phyloP scores from a whole-genome alignment of 768 basidiomycete species.

The Pholiota microspora region DNA sequence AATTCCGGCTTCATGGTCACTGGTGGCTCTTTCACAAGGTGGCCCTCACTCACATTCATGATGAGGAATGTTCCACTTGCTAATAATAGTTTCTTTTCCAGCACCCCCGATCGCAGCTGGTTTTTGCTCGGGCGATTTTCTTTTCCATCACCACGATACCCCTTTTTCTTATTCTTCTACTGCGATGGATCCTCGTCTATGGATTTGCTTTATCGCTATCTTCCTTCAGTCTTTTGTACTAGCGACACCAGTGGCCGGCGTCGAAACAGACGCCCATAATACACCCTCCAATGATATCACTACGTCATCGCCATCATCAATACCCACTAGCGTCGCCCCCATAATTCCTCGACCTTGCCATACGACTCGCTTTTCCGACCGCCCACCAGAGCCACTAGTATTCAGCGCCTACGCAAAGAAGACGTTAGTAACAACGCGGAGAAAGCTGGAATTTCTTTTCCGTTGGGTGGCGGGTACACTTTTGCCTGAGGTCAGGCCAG shows the following conservation, averaged over 20 bases:
- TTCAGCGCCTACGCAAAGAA: background rate
- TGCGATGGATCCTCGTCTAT: background rate
- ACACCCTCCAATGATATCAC: background rate
- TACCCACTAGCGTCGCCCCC: background rate
- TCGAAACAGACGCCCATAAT: background rate
- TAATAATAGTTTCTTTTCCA: background rate
- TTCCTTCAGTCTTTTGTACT: background rate
- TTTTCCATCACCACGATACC: background rate
- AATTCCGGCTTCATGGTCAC: too few species aligned
- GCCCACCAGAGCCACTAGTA: background rate
- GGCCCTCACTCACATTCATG: background rate
- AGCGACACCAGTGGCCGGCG: background rate
- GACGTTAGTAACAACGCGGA: background rate
- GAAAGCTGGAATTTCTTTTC: background rate
- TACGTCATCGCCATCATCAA: background rate
- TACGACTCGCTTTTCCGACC: slow-evolving; percentile 2
- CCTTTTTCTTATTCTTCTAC: background rate
- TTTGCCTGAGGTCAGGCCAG: background rate
- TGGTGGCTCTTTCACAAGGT: background rate
- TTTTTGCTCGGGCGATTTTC: background rate
- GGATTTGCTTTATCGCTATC: background rate
- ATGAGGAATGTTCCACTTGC: slow-evolving; percentile 1
- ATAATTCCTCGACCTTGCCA: background rate
- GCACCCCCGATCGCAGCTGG: background rate
- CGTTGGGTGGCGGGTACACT: background rate